Evolutionary conservation across 148 eudicot species (phyloP), one percentile per base, ranked within the genome.

Genomic region (Cornus kousa): DNA sequence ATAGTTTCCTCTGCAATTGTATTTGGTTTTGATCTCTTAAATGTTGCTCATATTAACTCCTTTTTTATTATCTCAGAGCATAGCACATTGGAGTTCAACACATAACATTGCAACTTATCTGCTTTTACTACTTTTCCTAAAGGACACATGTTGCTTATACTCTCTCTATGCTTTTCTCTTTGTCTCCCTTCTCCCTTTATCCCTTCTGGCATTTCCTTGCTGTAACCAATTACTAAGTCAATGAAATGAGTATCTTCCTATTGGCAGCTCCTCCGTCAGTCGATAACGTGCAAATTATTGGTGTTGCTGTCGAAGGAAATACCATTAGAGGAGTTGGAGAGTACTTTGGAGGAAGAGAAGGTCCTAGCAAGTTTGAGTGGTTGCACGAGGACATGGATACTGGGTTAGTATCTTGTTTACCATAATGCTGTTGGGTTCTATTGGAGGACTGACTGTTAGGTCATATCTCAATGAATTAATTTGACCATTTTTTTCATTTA

Each of bases 301-400:
- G 99, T 79, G 98, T 93, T 76, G 85, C 68, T 79, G 87, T 96
- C 74, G 99, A 96, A 87, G 98, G 94, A 73, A 79, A 74, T 77
- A 86, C 85, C 24, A 77, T 96, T 33, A 93, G 79, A 87, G 99
- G 99, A 68, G 79, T 79, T 74, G 99, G 97, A 74, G 86, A 88
- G 24, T 96, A 96, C 85, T 92, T 96, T 86, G 99, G 99, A 82
- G 99, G 99, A 83, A 88, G 83, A 87, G 99, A 96, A 85, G 99
- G 99, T 67, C 99, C 99, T 71, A 96, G 98, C 93, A 96, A 88
- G 77, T 96, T 90, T 82, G 94, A 93, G 78, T 96, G 99, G 99
- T 77, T 88, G 78, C 93, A 91, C 59, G 99, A 93, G 83, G 84
- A 92, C 43, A 90, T 83, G 81, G 91, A 88, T 48, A 87, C 85